These are phyloP conservation scores for Camillea tinctor DNA, from an alignment of 2,329 filamentous ascomycete species.

Conservation along the genomic window DNA sequence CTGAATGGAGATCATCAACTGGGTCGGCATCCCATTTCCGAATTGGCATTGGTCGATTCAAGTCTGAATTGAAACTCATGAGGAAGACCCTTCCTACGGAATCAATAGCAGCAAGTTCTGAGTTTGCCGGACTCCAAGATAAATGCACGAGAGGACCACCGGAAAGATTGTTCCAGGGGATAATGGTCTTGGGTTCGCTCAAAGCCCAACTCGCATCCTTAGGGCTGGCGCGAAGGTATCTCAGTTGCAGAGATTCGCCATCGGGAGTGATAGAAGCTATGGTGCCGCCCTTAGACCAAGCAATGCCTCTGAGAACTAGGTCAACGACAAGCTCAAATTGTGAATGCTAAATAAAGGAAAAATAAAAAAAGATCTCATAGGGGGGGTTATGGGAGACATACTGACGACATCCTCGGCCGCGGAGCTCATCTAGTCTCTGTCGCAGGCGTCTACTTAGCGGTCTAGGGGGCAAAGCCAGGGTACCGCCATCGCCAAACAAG, in stretches of 20 bases:
- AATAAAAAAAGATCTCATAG: slow-evolving; percentile 1
- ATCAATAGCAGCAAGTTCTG: slow-evolving; percentile 83
- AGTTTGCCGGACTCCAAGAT: slow-evolving; percentile 71
- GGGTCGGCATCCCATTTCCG: slow-evolving; percentile 66
- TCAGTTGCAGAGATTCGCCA: slow-evolving; percentile 68
- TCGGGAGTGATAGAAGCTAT: slow-evolving; percentile 78
- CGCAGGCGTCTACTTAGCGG: slow-evolving; percentile 65
- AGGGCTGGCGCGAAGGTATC: slow-evolving; percentile 67
- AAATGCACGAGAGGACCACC: slow-evolving; percentile 74
- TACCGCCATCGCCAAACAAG: slow-evolving; percentile 70
- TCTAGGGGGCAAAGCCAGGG: slow-evolving; percentile 50
- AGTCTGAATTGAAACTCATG: slow-evolving; percentile 65
- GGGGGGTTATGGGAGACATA: slow-evolving; percentile 45
- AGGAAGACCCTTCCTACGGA: slow-evolving; percentile 74
- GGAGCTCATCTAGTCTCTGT: slow-evolving; percentile 73
- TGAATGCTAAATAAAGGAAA: too few relatives aligned
- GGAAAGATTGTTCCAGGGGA: slow-evolving; percentile 60
- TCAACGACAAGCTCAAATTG: slow-evolving; percentile 14
- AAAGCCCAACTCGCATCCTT: slow-evolving; percentile 73
- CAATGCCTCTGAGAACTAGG: slow-evolving; percentile 59
- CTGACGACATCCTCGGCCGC: slow-evolving; percentile 77
- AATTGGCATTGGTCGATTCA: slow-evolving; percentile 68
- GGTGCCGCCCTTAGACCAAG: slow-evolving; percentile 85
- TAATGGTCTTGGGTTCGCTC: slow-evolving; percentile 65
- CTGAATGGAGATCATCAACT: slow-evolving; percentile 70